phyloP scores from a whole-genome alignment of 2,329 filamentous ascomycete genomes.

The Trichoderma gracile region DNA sequence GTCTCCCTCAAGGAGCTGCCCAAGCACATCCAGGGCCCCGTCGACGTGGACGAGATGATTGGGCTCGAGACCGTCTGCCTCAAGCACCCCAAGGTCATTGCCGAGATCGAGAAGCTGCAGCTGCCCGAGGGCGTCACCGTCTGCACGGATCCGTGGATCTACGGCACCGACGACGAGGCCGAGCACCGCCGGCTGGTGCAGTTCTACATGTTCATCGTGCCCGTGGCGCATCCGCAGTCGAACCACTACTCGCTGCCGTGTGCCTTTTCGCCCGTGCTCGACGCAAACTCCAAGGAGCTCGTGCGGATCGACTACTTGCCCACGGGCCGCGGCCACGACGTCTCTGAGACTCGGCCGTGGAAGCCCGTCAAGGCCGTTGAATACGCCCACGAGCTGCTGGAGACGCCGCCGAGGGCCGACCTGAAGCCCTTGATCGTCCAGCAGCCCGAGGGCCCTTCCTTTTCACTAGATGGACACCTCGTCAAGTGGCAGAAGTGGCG shows the following conservation, averaged over 20 bases:
- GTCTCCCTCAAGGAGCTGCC: constrained; percentile 31
- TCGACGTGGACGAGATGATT: constrained; percentile 32
- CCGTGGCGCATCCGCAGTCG: constrained; percentile 51
- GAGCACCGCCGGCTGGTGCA: constrained; percentile 46
- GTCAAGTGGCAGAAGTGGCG: constrained; percentile 67
- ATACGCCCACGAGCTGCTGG: constrained; percentile 54
- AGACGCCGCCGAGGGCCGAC: constrained; percentile 49
- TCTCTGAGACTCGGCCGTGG: constrained; percentile 40
- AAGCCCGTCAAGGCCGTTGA: constrained; percentile 52
- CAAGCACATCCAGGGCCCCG: constrained; percentile 41
- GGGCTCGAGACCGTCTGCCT: constrained; percentile 13
- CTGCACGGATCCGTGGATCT: constrained; percentile 66
- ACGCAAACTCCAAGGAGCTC: constrained; percentile 54
- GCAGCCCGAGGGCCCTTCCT: constrained; percentile 69
- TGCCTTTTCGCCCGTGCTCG: constrained; percentile 61
- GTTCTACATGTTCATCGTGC: constrained; percentile 47
- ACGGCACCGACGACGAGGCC: constrained; percentile 49
- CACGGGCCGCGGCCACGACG: constrained; percentile 50
- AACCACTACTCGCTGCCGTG: constrained; percentile 65
- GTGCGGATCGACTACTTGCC: constrained; percentile 60
- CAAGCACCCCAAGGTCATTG: constrained; percentile 36
- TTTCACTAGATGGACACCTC: constrained; percentile 54
- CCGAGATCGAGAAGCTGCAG: constrained; percentile 49
- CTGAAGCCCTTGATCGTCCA: constrained; percentile 71
- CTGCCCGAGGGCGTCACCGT: constrained; percentile 49